Evolutionary conservation across 257 asterid genomes (phyloP).

Genomic region (Paulownia fortunei): DNA sequence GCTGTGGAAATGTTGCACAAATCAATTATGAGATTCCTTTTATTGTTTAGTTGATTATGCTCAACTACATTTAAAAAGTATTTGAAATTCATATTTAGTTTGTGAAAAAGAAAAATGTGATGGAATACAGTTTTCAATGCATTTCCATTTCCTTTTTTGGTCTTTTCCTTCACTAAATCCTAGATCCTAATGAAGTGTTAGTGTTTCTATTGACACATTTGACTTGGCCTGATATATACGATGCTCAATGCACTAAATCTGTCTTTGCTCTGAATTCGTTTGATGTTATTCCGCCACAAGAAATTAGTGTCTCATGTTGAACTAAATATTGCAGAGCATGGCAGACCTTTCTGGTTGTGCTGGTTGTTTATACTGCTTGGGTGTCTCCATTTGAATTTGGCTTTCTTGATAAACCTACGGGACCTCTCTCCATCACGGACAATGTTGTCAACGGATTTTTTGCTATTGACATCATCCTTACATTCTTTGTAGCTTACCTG

Average conservation of each 20-base stretch:
- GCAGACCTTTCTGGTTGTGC: constrained; percentile 71
- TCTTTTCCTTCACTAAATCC: not conserved
- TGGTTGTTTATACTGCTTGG: constrained; percentile 92
- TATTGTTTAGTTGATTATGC: not conserved
- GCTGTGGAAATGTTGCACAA: not conserved
- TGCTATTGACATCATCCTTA: constrained; percentile 76
- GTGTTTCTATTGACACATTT: not conserved
- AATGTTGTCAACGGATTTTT: constrained; percentile 85
- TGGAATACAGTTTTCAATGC: not conserved
- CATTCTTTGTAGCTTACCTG: constrained; percentile 86
- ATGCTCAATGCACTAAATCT: not conserved
- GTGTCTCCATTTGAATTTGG: constrained; percentile 94
- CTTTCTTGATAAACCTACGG: constrained; percentile 58
- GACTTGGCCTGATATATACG: not conserved
- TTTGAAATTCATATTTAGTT: not conserved
- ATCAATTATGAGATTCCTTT: not conserved
- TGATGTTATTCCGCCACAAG: not conserved
- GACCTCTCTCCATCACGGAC: constrained; percentile 58
- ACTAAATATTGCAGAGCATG: constrained; percentile 60
- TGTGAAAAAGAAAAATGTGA: not conserved
- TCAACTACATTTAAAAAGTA: not conserved
- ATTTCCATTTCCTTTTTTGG: not conserved
- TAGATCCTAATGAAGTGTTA: not conserved
- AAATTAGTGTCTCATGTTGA: constrained; percentile 19
- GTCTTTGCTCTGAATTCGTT: not conserved